These are phyloP conservation scores for Hymenoscyphus albidus DNA, from an alignment of 2,329 filamentous ascomycete genomes.

Conservation along the genomic window DNA sequence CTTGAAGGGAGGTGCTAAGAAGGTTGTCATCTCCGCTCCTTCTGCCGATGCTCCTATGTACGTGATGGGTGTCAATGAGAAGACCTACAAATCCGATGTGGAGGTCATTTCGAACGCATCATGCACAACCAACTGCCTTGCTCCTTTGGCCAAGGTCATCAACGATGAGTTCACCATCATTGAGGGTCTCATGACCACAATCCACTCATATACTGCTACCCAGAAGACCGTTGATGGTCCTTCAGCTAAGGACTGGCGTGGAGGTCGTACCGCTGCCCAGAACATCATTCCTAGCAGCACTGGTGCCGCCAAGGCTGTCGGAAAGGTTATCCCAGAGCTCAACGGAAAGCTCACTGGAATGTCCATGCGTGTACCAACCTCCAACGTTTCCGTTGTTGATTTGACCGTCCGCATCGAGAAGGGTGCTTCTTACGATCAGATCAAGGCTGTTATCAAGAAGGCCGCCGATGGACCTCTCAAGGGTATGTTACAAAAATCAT, in stretches of 20 bases:
- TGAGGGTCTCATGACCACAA: conserved; percentile 99
- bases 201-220: conserved; percentile 99
- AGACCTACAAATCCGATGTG: conserved; percentile 85
- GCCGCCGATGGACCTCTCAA: conserved; percentile 80
- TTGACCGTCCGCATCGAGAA: conserved; percentile 93
- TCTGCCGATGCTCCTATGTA: conserved; percentile 98
- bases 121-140: conserved; percentile 99
- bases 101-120: conserved; percentile 98
- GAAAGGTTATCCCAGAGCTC: conserved; percentile 96
- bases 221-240: conserved; percentile 99
- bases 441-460: conserved; percentile 88
- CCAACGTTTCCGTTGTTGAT: conserved; percentile 99
- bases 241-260: conserved; percentile 98
- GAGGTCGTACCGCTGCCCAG: conserved; percentile 96
- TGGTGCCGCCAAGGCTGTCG: conserved; percentile 99
- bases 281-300: conserved; percentile 99
- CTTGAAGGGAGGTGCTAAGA: conserved; percentile 96
- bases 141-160: conserved; percentile 98
- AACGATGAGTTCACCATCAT: conserved; percentile 97
- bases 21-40: conserved; percentile 90
- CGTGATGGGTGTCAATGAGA: conserved; percentile 99
- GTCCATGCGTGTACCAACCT: conserved; percentile 97
- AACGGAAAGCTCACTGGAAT: conserved; percentile 99
- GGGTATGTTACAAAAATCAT: conserved; percentile 52
- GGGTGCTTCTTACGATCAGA: conserved; percentile 79